phyloP scores from a whole-genome alignment of 495 filamentous ascomycete species.

The Rhypophila decipiens region DNA sequence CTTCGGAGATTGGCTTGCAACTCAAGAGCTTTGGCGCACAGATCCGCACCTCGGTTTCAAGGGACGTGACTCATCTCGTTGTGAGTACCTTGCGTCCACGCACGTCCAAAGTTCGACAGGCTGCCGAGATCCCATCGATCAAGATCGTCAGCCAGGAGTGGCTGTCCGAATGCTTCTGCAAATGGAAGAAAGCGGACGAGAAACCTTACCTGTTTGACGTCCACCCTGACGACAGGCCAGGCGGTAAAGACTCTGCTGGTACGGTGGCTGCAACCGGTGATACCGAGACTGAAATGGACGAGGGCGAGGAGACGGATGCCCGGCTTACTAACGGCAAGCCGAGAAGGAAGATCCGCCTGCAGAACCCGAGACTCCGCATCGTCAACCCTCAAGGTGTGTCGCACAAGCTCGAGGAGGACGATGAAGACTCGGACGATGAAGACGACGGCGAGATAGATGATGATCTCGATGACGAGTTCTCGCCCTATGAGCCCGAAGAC shows the following conservation, averaged over 20 bases:
- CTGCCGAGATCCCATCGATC: constrained; percentile 61
- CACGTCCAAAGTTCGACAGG: constrained; percentile 84
- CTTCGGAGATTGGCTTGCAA: constrained; percentile 78
- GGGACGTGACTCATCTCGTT: constrained; percentile 47
- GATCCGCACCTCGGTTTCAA: constrained; percentile 49
- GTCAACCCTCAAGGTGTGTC: constrained; percentile 9
- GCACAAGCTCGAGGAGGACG: constrained; percentile 30
- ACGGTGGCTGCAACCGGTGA: constrained; percentile 33
- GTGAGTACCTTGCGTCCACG: constrained; percentile 55
- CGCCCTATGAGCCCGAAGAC: constrained; percentile 42
- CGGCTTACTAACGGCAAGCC: constrained; percentile 2
- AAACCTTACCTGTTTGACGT: constrained; percentile 62
- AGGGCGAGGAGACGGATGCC: constrained; percentile 22
- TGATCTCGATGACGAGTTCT: constrained; percentile 33
- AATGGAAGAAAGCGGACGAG: constrained; percentile 73
- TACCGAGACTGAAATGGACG: constrained; percentile 7
- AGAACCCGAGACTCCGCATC: constrained; percentile 16
- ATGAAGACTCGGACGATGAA: constrained; percentile 43
- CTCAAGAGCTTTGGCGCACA: constrained; percentile 77
- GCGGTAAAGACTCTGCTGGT: constrained; percentile 20
- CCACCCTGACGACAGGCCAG: constrained; percentile 44
- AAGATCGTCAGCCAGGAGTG: constrained; percentile 88
- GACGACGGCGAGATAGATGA: constrained; percentile 42
- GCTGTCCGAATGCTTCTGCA: constrained; percentile 73
- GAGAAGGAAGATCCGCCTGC: constrained; percentile 4